Evolutionary conservation across 1,284 basidiomycete genomes (phyloP), one percentile per base, ranked within the genome.

Genomic region (Fomitopsis pinicola): DNA sequence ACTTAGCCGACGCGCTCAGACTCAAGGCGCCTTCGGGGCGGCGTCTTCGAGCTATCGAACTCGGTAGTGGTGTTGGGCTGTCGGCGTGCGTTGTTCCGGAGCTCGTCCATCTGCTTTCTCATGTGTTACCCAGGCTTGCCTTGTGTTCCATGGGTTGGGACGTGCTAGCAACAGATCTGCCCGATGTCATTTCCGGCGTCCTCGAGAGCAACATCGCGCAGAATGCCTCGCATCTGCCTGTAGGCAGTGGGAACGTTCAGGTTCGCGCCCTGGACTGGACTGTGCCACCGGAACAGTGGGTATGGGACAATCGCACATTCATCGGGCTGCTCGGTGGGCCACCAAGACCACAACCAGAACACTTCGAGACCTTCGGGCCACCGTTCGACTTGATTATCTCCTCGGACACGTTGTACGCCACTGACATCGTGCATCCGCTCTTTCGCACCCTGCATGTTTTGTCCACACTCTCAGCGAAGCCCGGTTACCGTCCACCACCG

Each of bases 11-110:
- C 42, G 65, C 72, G 60, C 68, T 65, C 65, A 69, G 59, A 48
- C 45, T 19, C 50, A 45, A 54, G 59, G 62, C 60, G 52, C 58
- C n/a, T 30, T 61, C 53, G 54, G 71, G 71, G 57, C 63, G 66
- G 55, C 72, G 74, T 56, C 80, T 77, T 40, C 77, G 76, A 59
- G 88, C 83, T 4, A 78, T 95, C 61, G 94, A 97, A 70, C 78
- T 96, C 19, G 94, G 94, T 59, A 87, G 88, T 66, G 94, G 94
- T 35, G 86, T 92, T 57, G 94, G 93, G 42, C 82, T 92, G 63
- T 85, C 88, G 66, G 82, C 89, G 89, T 91, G 75, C 72, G 87
- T 80, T 62, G 54, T 59, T 66, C 58, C 52, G 57, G 48, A 57
- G 57, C 55, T 42, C 54, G 55, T 52, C 54, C 55, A 45, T 35